Evolutionary conservation across 495 filamentous ascomycete genomes (phyloP).

Genomic region (Daldinia bambusicola): DNA sequence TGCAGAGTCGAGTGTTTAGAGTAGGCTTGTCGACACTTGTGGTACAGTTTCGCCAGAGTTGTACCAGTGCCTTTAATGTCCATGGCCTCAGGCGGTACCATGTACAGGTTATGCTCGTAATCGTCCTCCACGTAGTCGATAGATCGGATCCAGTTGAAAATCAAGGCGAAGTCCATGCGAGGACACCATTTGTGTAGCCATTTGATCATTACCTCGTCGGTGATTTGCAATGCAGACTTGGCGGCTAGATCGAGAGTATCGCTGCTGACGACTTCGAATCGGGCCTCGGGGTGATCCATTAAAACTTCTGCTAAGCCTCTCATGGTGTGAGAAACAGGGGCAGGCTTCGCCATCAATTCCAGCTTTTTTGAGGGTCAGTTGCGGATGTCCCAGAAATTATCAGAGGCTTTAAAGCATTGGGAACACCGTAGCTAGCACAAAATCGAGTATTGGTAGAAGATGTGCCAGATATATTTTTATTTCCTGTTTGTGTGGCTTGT

Average conservation of each 20-base stretch:
- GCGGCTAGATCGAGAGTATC: conserved; percentile 9
- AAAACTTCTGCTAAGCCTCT: conserved; percentile 28
- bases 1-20: not conserved
- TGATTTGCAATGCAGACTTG: conserved; percentile 12
- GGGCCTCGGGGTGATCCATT: conserved; percentile 21
- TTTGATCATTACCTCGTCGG: conserved; percentile 19
- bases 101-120: conserved; percentile 3
- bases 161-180: not conserved
- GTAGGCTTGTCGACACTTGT: conserved; percentile 2
- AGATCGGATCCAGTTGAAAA: not conserved
- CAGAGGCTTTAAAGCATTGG: no score
- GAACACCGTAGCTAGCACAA: not conserved
- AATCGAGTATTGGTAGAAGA: not conserved
- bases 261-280: conserved; percentile 17
- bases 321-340: not conserved
- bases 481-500: not conserved
- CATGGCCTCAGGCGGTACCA: conserved; percentile 35
- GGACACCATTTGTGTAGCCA: conserved; percentile 41
- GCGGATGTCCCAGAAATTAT: not conserved
- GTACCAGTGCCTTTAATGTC: not conserved
- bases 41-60: conserved; percentile 25
- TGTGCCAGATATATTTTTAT: not conserved
- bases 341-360: not conserved
- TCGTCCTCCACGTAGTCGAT: conserved; percentile 5
- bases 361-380: not conserved